Base-by-base conservation (phyloP, 164 flowering plant species). In the Akebia trifoliata region DNA sequence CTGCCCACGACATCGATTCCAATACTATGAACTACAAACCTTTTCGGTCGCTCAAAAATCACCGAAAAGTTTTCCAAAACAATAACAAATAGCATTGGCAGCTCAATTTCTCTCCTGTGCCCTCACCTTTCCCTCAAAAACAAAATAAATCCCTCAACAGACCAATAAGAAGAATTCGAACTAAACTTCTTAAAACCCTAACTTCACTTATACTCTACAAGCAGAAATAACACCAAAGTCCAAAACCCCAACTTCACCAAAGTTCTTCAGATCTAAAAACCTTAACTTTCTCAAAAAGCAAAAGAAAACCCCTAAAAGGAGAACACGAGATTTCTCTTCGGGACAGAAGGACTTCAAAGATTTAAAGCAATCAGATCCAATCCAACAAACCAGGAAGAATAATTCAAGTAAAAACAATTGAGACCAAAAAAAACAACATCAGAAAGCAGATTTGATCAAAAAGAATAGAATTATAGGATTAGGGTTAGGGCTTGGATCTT, bases 1-100 rank as follows among this genome's bases (percentile, higher is more conserved):
- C 64, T 21, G 75, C 77, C 81, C 80, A 79, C 38, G 81, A 74
- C 83, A 76, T 79, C 24, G 62, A 60, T n/a, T n/a, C n/a, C n/a
- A n/a, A n/a, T n/a, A n/a, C n/a, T n/a, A n/a, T n/a, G n/a, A n/a
- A n/a, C n/a, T 42, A 30, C 29, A 51, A 17, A 11, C 15, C 25
- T 67, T 31, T 35, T 43, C 49, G 62, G 57, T 32, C 30, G 21
- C 20, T 28, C 50, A 58, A 59, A 53, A 69, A 58, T 17, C 46
- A 17, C 58, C 61, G 49, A 76, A 73, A 62, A 45, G 20, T 42
- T 34, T 8, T 30, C 44, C 61, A 46, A 45, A 22, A 56, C 47
- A 34, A 40, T 39, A 17, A 29, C 61, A 42, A 71, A 65, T 68
- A 62, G 73, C 69, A 71, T 68, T 68, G 66, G 73, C 72, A 40